Conservation (phyloP, 192 early-diverging fungal genomes). For the Coemansia sp. region DNA sequence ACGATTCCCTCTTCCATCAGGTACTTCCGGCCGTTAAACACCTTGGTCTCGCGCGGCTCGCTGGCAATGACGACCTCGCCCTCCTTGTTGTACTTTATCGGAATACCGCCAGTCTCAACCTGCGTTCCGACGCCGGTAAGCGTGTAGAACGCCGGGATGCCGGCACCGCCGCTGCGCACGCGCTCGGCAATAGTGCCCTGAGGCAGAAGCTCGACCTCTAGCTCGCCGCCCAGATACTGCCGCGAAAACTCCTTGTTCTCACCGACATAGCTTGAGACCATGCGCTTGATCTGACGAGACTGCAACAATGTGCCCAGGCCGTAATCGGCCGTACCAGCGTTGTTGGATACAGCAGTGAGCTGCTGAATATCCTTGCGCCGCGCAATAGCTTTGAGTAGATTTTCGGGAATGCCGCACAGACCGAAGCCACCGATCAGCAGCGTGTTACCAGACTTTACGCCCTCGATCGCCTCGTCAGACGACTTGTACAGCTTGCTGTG, state of each 20-base stretch:
- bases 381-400: conserved; percentile 67
- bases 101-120: conserved; percentile 69
- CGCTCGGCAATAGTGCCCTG: conserved; percentile 78
- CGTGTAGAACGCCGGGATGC: conserved; percentile 71
- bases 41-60: conserved; percentile 65
- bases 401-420: conserved; percentile 80
- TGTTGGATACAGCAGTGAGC: conserved; percentile 75
- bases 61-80: conserved; percentile 56
- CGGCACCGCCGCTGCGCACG: conserved; percentile 72
- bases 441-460: conserved; percentile 60
- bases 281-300: conserved; percentile 74
- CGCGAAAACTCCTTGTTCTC: conserved; percentile 81
- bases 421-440: conserved; percentile 74
- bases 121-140: conserved; percentile 71
- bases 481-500: conserved; percentile 62
- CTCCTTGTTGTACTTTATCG: conserved; percentile 66
- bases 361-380: conserved; percentile 62
- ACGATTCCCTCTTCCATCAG: conserved; percentile 77
- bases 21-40: conserved; percentile 66
- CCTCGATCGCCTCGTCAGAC: conserved; percentile 62
- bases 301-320: conserved; percentile 69
- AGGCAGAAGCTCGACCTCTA: conserved; percentile 75
- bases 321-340: conserved; percentile 72
- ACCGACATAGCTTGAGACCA: conserved; percentile 76
- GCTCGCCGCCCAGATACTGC: conserved; percentile 77